A percentile compares a stretch with the other conserved stretches of the same genome.
Conservation (phyloP, 2,329 filamentous ascomycete species). For the Colletotrichum simmondsii region DNA sequence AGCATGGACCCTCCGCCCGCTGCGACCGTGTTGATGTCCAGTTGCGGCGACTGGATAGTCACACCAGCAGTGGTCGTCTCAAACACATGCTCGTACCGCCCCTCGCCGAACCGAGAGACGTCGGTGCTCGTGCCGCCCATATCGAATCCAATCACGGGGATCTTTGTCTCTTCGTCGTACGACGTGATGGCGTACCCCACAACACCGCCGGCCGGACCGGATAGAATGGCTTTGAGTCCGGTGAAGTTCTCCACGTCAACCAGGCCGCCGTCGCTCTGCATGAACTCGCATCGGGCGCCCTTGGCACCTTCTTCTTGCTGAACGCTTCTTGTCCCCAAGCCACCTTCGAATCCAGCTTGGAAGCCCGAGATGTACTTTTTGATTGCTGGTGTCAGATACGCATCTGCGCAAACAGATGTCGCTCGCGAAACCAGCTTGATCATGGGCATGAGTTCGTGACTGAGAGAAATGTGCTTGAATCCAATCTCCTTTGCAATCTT, state of each 20-base stretch:
- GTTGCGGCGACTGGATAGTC: constrained; percentile 89
- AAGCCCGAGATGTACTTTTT: constrained; percentile 81
- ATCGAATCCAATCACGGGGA: constrained; percentile 92
- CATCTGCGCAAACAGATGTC: constrained; percentile 82
- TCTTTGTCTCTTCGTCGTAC: constrained; percentile 84
- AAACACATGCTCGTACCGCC: constrained; percentile 92
- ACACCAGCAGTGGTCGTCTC: constrained; percentile 95
- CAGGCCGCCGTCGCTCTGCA: constrained; percentile 86
- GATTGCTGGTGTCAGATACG: constrained; percentile 83
- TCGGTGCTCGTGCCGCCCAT: constrained; percentile 97
- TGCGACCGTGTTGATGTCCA: constrained; percentile 95
- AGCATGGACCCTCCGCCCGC: constrained; percentile 87
- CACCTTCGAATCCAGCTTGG: constrained; percentile 82
- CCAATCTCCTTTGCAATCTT: constrained; percentile 82
- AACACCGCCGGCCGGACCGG: constrained; percentile 91
- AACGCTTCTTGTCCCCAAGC: constrained; percentile 80
- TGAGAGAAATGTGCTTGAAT: constrained; percentile 84
- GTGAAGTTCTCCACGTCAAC: constrained; percentile 85
- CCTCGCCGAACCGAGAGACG: constrained; percentile 86
- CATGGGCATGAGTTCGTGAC: constrained; percentile 84
- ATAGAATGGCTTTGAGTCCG: constrained; percentile 85
- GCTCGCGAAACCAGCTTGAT: constrained; percentile 83
- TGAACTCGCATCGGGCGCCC: constrained; percentile 90
- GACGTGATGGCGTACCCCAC: constrained; percentile 93
- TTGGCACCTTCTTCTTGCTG: constrained; percentile 71